These are phyloP conservation scores for Aspergillus sp. DNA, from an alignment of 2,329 filamentous ascomycete species.

Conservation along the genomic window DNA sequence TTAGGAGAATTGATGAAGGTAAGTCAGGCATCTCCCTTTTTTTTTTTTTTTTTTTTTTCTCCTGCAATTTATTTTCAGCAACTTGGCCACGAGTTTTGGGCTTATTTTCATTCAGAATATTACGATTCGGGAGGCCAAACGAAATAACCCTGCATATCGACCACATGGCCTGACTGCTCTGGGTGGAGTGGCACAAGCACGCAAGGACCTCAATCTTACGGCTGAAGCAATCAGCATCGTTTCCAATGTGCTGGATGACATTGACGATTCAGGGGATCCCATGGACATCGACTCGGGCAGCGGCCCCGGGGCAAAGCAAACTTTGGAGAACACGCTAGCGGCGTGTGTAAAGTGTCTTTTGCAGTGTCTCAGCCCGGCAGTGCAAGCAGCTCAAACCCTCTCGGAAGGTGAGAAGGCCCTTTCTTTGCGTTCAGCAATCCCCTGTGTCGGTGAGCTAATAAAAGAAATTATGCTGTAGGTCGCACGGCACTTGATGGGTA, in stretches of 20 bases:
- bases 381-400: conserved; percentile 20
- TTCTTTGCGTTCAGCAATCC: neutral
- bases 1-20: conserved; percentile 69
- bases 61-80: conserved; percentile 2
- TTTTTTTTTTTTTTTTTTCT: neutral
- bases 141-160: conserved; percentile 83
- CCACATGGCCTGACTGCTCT: conserved; percentile 71
- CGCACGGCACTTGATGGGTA: conserved; percentile 31
- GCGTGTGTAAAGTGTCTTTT: conserved; percentile 41
- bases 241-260: conserved; percentile 60
- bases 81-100: conserved; percentile 16
- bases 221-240: conserved; percentile 66
- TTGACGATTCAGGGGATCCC: conserved; percentile 55
- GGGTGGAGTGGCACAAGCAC: conserved; percentile 68
- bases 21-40: conserved; percentile 1
- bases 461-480: conserved; percentile 7
- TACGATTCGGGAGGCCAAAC: conserved; percentile 79
- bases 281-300: conserved; percentile 67
- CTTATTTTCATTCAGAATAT: conserved; percentile 53
- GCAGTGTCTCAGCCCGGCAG: conserved; percentile 35
- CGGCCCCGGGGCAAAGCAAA: conserved; percentile 38
- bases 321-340: conserved; percentile 37
- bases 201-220: conserved; percentile 70
- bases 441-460: conserved; percentile 21
- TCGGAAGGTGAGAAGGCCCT: conserved; percentile 25